phyloP scores from a whole-genome alignment of 2,329 filamentous ascomycete species.

The Daldinia eschscholtzii region DNA sequence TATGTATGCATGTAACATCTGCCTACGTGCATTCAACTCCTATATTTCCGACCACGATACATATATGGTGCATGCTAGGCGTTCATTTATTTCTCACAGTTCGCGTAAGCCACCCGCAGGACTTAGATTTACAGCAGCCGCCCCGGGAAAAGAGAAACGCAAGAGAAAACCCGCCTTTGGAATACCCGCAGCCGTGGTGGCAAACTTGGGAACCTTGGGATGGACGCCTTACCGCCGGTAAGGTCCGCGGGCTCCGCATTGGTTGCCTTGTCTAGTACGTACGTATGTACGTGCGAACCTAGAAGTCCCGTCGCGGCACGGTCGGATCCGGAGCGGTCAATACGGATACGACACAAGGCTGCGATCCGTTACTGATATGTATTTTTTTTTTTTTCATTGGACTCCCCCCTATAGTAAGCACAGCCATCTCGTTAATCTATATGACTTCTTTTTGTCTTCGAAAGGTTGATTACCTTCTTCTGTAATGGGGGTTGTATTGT shows the following conservation, averaged over 20 bases:
- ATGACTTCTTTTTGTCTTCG: background rate
- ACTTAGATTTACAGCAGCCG: background rate
- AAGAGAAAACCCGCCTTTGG: background rate
- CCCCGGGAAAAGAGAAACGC: background rate
- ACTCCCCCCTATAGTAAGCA: background rate
- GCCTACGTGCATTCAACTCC: background rate
- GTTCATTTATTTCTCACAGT: background rate
- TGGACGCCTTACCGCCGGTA: conserved; percentile 28
- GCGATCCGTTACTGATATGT: background rate
- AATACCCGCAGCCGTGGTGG: conserved; percentile 23
- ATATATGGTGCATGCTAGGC: background rate
- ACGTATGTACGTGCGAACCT: background rate
- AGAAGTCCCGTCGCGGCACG: background rate
- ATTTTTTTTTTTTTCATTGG: background rate
- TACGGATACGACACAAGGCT: conserved; percentile 27
- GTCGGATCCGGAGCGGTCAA: conserved; percentile 25
- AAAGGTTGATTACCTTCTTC: background rate
- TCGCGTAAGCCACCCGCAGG: conserved; percentile 23
- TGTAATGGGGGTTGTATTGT: background rate
- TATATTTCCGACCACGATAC: background rate
- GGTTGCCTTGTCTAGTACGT: conserved; percentile 18
- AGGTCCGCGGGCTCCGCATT: conserved; percentile 35
- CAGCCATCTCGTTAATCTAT: background rate
- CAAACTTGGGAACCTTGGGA: conserved; percentile 7
- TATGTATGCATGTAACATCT: background rate